Base-by-base conservation (phyloP, 495 filamentous ascomycete genomes). In the Penicillium mononematosum region DNA sequence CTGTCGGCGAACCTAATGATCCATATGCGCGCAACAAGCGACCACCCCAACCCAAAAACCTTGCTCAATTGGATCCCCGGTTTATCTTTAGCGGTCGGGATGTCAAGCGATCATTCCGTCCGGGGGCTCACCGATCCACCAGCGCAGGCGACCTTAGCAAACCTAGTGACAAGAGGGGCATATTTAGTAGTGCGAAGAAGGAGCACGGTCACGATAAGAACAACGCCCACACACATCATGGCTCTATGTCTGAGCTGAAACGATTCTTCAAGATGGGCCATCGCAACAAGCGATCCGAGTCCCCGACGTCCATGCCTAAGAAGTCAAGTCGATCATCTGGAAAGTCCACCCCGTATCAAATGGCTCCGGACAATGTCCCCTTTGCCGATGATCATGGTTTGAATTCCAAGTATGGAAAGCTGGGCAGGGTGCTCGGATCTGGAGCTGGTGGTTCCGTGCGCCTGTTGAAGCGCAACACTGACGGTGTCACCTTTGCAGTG, bases 331-430 rank as follows among this genome's bases (percentile, higher is more conserved):
- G 75, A 12, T 83, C 81, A 1, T 68, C 72, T 38, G 81, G 80
- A 44, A 77, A 79, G 39, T 81, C 73, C 60, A 86, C 83, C 19
- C 87, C 87, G 25, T 72, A 76, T 48, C 78, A 80, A 56, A 79
- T 80, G 66, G 79, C 80, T 20, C 66, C 73, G 8, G 69, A 85
- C 20, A 88, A 82, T 67, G 85, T 96, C 36, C 95, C 94, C 4
- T 99, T 98, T 69, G 90, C 88, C 16, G 92, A 98, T 70, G 92
- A 97, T 65, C 92, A 97, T 68, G 92, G 92, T 2, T 78, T 99
- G 38, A 78, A 87, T 41, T 88, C 87, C 34, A 97, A 94, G 62
- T 99, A 98, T 66, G 94, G 94, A 24, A 96, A 96, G 65, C 85
- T 98, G 59, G 93, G 93, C 11, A 92, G 88, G 65, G 91, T 98